Percentiles rank a stretch among this genome's conserved stretches.
Evolutionary conservation across 2,329 filamentous ascomycete genomes (phyloP).

Genomic region (Biscogniauxia mediterranea): DNA sequence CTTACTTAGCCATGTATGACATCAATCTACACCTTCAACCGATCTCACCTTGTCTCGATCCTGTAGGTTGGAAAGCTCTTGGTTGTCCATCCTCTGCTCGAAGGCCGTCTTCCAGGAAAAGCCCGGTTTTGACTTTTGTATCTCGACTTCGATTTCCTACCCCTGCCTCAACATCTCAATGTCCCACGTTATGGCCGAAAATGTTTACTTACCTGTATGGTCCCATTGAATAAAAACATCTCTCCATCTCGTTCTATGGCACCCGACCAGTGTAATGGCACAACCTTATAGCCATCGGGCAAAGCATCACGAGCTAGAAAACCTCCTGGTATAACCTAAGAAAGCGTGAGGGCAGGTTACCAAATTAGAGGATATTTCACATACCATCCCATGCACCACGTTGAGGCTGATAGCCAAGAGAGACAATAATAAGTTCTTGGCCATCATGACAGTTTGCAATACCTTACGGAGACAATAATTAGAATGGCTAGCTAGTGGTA

Average conservation of each 20-base stretch:
- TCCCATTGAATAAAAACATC: background rate
- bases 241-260: background rate
- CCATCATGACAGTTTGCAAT: background rate
- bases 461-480: background rate
- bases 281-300: background rate
- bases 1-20: background rate
- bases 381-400: background rate
- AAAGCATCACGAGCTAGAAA: background rate
- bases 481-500: background rate
- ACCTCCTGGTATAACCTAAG: background rate
- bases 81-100: background rate
- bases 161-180: background rate
- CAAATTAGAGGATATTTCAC: background rate
- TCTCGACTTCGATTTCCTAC: background rate
- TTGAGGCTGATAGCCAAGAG: background rate
- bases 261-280: background rate
- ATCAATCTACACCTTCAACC: background rate
- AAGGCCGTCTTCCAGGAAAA: background rate
- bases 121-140: background rate
- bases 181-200: background rate
- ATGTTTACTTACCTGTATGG: background rate
- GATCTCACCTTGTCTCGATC: background rate
- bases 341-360: background rate
- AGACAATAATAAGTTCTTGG: background rate
- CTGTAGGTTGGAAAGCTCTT: background rate